Evolutionary conservation across 495 filamentous ascomycete genomes (phyloP).

Genomic region (Hamigera avellanea): DNA sequence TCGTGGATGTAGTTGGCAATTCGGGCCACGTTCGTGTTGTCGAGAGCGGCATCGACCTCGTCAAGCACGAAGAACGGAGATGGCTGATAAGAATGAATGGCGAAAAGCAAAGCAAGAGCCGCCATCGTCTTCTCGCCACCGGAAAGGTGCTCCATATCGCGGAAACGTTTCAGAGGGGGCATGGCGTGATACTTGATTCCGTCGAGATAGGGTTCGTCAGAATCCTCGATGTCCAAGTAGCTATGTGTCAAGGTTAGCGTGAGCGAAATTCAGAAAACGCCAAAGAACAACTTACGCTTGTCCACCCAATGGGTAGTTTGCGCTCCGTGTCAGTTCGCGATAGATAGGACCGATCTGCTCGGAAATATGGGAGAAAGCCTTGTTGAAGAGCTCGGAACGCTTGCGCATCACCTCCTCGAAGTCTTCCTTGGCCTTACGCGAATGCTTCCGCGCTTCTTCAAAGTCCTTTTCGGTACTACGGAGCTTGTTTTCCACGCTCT

Average conservation of each 20-base stretch:
- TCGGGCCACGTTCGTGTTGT: conserved; percentile 90
- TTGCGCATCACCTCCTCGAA: conserved; percentile 72
- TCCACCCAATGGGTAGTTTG: conserved; percentile 79
- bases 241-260: conserved; percentile 12
- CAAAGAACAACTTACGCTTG: conserved; percentile 47
- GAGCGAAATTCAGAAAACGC: neutral
- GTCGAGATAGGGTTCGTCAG: conserved; percentile 79
- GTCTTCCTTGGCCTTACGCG: conserved; percentile 64
- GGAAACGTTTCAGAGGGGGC: conserved; percentile 96
- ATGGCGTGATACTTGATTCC: conserved; percentile 98
- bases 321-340: conserved; percentile 79
- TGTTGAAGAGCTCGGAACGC: conserved; percentile 86
- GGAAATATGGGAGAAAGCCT: conserved; percentile 87
- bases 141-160: conserved; percentile 96
- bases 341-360: conserved; percentile 91
- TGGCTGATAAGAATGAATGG: conserved; percentile 90
- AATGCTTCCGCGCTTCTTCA: conserved; percentile 62
- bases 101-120: conserved; percentile 87
- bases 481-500: conserved; percentile 72
- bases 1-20: conserved; percentile 91
- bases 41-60: conserved; percentile 94
- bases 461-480: conserved; percentile 81
- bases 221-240: conserved; percentile 88
- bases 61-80: conserved; percentile 96
- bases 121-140: conserved; percentile 99